phyloP scores from a whole-genome alignment of 169 alveolate genomes.

The Eimeria acervulina region DNA sequence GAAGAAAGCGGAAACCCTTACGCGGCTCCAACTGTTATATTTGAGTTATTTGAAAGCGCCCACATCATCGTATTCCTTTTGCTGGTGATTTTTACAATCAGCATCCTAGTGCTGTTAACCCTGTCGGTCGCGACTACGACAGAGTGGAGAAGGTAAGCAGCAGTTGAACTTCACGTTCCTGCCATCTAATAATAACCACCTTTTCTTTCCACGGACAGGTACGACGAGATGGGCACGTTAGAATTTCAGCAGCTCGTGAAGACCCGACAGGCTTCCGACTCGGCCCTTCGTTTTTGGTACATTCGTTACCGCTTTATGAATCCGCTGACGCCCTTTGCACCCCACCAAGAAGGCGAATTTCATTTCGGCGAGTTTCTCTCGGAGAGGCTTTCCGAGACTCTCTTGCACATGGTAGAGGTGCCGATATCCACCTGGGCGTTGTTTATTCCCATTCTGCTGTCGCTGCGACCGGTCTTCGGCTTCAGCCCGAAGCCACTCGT shows the following conservation, averaged over 20 bases:
- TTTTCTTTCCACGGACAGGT: constrained; percentile 50
- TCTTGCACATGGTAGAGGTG: constrained; percentile 67
- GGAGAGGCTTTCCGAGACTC: constrained; percentile 63
- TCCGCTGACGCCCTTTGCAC: constrained; percentile 75
- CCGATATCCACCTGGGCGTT: constrained; percentile 73
- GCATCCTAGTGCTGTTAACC: constrained; percentile 14
- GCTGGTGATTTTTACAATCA: constrained; percentile 51
- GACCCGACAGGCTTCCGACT: constrained; percentile 24
- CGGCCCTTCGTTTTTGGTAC: constrained; percentile 67
- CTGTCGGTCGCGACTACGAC: constrained; percentile 21
- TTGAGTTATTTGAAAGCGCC: constrained; percentile 77
- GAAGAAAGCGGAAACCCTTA: constrained; percentile 82
- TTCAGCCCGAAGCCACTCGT: constrained; percentile 64
- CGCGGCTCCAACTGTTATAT: constrained; percentile 82
- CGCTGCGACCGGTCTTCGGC: constrained; percentile 75
- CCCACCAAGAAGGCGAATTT: constrained; percentile 71
- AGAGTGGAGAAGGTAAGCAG: constrained; percentile 78
- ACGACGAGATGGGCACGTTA: constrained; percentile 26
- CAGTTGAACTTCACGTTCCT: background rate
- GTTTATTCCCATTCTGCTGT: constrained; percentile 64
- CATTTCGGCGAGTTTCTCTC: constrained; percentile 78
- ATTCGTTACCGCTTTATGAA: constrained; percentile 66
- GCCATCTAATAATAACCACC: background rate
- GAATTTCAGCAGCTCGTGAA: constrained; percentile 64
- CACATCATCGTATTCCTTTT: constrained; percentile 78